A percentile compares a stretch with the other conserved stretches of the same genome.
Evolutionary conservation across 176 grass and related monocot genomes (phyloP).

Genomic region (Themeda triandra): DNA sequence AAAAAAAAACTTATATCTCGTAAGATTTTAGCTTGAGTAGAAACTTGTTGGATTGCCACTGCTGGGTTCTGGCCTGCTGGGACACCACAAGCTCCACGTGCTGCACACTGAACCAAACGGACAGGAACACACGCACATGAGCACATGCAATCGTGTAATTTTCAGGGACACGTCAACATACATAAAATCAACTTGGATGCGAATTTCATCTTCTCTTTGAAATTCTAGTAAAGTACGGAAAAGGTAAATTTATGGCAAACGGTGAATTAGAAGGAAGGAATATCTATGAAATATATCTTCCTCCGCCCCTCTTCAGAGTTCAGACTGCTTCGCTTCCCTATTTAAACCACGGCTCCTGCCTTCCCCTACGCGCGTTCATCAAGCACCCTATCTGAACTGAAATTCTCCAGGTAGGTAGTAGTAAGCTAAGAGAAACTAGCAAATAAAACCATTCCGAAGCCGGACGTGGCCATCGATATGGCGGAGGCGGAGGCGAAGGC

Average conservation of each 20-base stretch:
- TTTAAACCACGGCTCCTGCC: not conserved
- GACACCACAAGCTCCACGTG: not conserved
- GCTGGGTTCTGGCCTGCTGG: not conserved
- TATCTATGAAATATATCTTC: not conserved
- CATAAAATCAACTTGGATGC: not conserved
- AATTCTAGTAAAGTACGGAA: not conserved
- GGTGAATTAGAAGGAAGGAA: not conserved
- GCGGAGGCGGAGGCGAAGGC: too few species aligned
- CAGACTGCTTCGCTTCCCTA: not conserved
- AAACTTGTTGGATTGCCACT: not conserved
- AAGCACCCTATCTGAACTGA: too few species aligned
- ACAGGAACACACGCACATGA: not conserved
- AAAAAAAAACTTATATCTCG: not conserved
- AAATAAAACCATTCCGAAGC: slow-evolving; percentile 35
- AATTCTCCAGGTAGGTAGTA: too few species aligned
- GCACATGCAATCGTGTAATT: not conserved
- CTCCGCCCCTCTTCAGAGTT: not conserved
- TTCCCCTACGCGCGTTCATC: not conserved
- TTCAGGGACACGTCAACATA: slow-evolving; percentile 1
- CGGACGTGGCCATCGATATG: not conserved
- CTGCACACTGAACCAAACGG: not conserved
- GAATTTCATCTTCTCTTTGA: not conserved
- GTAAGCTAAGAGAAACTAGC: not conserved
- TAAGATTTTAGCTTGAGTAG: not conserved
- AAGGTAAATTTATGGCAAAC: not conserved